Evolutionary conservation across 768 basidiomycete species (phyloP).

Genomic region (Rhizopogon vesiculosus): DNA sequence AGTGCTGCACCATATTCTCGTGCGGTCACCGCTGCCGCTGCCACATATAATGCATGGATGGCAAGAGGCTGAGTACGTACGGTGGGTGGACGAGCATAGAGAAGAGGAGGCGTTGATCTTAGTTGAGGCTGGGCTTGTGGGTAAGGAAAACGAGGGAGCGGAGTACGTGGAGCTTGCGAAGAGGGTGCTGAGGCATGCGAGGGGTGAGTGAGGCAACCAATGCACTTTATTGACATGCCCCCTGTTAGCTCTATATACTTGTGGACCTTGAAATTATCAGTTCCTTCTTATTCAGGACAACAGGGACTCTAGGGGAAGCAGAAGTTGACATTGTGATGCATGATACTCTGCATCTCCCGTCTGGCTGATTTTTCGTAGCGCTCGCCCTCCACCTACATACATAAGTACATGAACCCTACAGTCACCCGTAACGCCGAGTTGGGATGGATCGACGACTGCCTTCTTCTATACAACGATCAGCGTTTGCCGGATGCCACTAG

Average conservation of each 20-base stretch:
- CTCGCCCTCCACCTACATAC: no score
- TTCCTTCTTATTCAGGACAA: neutral
- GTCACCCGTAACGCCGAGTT: no score
- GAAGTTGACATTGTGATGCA: no score
- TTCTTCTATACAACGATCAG: no score
- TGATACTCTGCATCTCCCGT: no score
- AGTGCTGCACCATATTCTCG: constrained; percentile 88
- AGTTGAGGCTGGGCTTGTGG: constrained; percentile 59
- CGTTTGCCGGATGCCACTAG: no score
- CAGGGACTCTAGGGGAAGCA: no score
- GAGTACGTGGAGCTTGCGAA: constrained; percentile 70
- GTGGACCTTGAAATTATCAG: neutral
- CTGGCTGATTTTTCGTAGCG: no score
- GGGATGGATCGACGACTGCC: no score
- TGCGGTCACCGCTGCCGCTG: constrained; percentile 79
- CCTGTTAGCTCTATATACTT: neutral
- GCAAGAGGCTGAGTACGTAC: constrained; percentile 94
- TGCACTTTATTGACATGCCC: neutral
- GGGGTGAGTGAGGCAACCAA: neutral
- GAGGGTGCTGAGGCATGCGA: constrained; percentile 52
- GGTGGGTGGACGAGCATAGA: constrained; percentile 91
- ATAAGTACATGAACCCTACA: no score
- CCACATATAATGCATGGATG: constrained; percentile 90
- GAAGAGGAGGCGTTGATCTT: constrained; percentile 77
- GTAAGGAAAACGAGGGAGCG: constrained; percentile 29